Conservation (phyloP, 1,139 yeast genomes). For the Taphrina communis region DNA sequence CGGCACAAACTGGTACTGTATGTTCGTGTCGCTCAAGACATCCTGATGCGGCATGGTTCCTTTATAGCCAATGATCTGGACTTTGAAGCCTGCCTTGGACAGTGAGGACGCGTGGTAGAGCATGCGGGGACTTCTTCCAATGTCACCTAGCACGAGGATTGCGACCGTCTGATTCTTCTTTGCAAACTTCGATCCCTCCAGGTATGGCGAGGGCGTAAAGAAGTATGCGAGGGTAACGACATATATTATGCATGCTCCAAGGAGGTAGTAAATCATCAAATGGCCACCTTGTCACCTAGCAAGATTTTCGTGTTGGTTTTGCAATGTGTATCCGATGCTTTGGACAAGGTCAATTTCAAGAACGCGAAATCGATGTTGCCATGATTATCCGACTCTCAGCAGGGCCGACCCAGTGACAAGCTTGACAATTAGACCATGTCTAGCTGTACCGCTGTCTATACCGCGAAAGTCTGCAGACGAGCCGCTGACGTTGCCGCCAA, state of each 20-base stretch:
- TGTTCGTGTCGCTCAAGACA: constrained; percentile 47
- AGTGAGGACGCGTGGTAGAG: constrained; percentile 86
- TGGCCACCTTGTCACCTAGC: not conserved
- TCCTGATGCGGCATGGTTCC: constrained; percentile 56
- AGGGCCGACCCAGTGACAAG: no score
- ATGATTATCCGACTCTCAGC: no score
- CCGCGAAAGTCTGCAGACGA: not conserved
- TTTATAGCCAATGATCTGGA: constrained; percentile 82
- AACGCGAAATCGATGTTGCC: no score
- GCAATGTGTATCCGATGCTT: no score
- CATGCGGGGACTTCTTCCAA: constrained; percentile 96
- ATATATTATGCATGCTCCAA: constrained; percentile 24
- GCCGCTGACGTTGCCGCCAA: constrained; percentile 4
- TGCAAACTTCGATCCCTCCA: constrained; percentile 37
- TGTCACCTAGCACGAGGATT: constrained; percentile 85
- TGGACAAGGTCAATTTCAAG: no score
- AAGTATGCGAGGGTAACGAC: constrained; percentile 34
- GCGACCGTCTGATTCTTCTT: constrained; percentile 54
- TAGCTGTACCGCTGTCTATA: no score
- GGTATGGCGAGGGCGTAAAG: constrained; percentile 33
- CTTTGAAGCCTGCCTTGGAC: constrained; percentile 70
- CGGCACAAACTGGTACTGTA: constrained; percentile 48
- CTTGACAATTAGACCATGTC: no score
- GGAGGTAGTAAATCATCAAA: constrained; percentile 20
- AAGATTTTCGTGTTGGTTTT: no score